Evolutionary conservation across 257 asterid species (phyloP).

Genomic region (Leptodermis oblonga): DNA sequence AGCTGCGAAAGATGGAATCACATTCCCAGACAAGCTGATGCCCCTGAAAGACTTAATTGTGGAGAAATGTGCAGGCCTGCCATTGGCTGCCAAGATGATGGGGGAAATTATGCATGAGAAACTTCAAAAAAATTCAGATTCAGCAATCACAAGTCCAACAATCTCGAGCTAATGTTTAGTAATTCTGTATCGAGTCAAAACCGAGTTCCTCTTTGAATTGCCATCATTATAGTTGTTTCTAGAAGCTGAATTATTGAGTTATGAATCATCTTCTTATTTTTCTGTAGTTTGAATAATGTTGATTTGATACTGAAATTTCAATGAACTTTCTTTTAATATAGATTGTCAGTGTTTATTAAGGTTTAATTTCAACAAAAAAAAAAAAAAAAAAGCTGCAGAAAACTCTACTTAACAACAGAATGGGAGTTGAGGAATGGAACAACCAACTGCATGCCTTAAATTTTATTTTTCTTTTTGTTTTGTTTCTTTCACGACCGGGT

Average conservation of each 20-base stretch:
- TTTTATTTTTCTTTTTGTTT: too few species aligned
- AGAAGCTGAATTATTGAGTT: not conserved
- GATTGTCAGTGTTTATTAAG: not conserved
- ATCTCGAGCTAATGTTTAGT: too few species aligned
- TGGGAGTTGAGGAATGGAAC: not conserved
- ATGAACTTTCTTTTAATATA: not conserved
- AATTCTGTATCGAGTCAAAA: too few species aligned
- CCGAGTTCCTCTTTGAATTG: not conserved
- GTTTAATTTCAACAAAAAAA: too few species aligned
- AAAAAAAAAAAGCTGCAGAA: not conserved
- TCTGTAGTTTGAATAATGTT: not conserved
- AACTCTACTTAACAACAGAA: not conserved
- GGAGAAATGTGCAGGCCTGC: constrained; percentile 32
- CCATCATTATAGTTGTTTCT: not conserved
- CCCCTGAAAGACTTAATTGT: constrained; percentile 11
- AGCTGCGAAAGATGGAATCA: constrained; percentile 9
- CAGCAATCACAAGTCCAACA: constrained; percentile 1
- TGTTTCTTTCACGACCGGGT: too few species aligned
- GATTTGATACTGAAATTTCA: not conserved
- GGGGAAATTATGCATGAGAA: constrained; percentile 24
- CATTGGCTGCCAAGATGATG: constrained; percentile 45
- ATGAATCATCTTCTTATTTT: not conserved
- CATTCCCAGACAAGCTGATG: not conserved
- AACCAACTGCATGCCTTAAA: not conserved
- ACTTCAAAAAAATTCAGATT: not conserved